Evolutionary conservation across 176 grass and related monocot genomes (phyloP).

Genomic region (Oryza glaberrima): DNA sequence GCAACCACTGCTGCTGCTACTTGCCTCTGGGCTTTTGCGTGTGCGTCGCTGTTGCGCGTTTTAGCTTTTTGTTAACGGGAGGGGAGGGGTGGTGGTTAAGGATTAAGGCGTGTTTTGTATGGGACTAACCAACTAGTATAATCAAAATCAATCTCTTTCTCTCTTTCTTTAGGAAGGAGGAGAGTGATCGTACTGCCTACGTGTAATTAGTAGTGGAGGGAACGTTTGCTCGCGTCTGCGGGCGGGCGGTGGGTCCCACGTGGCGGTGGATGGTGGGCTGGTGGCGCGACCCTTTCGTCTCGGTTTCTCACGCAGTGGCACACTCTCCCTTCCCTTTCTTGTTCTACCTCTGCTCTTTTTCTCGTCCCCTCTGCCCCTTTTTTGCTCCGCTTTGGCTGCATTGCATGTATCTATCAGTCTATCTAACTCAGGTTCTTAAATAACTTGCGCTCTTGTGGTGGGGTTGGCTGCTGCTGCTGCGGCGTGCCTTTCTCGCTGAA

Average conservation of each 20-base stretch:
- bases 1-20: background rate
- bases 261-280: constrained; percentile 1
- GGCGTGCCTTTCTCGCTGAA: constrained; percentile 32
- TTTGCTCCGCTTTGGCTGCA: background rate
- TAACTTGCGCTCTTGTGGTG: background rate
- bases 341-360: background rate
- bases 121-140: constrained; percentile 12
- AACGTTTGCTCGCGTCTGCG: constrained; percentile 29
- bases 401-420: background rate
- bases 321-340: background rate
- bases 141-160: background rate
- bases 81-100: background rate
- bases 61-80: background rate
- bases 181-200: too few species aligned
- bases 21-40: background rate
- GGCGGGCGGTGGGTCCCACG: background rate
- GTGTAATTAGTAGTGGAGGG: constrained; percentile 7
- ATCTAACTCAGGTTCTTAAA: background rate
- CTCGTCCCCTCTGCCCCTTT: background rate
- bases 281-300: background rate
- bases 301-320: too few species aligned
- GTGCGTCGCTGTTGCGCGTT: background rate
- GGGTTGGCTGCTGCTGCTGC: constrained; percentile 30
- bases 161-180: background rate
- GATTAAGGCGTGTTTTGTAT: constrained; percentile 28